Conservation (phyloP, 306 rosid species). For the Cucurbita argyrosperma region DNA sequence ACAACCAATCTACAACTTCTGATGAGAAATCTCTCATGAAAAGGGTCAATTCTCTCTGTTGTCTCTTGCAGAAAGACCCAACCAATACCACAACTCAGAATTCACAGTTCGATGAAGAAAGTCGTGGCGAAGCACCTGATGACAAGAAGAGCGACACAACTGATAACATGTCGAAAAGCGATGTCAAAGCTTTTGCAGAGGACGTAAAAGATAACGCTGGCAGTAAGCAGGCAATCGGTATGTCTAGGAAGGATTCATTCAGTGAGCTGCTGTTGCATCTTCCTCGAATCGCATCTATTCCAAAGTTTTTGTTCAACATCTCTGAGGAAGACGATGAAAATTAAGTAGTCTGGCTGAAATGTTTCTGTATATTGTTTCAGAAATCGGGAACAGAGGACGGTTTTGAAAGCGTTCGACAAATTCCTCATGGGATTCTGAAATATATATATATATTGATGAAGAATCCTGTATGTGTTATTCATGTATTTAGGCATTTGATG, state of each 20-base stretch:
- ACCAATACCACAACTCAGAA: constrained; percentile 19
- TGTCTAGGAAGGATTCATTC: constrained; percentile 78
- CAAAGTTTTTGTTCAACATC: constrained; percentile 58
- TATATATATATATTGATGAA: constrained; percentile 37
- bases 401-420: constrained; percentile 2
- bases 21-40: constrained; percentile 81
- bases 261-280: constrained; percentile 61
- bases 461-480: constrained; percentile 29
- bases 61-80: constrained; percentile 72
- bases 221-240: constrained; percentile 25
- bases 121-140: constrained; percentile 14
- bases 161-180: constrained; percentile 11
- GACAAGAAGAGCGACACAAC: constrained; percentile 21
- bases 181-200: constrained; percentile 22
- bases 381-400: background rate
- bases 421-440: constrained; percentile 39
- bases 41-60: constrained; percentile 74
- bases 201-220: constrained; percentile 20
- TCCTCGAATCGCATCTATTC: constrained; percentile 61
- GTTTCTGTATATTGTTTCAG: background rate
- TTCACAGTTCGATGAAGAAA: constrained; percentile 17
- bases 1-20: constrained; percentile 46
- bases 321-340: constrained; percentile 43
- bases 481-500: constrained; percentile 3
- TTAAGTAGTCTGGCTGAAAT: constrained; percentile 16